Base-by-base conservation (phyloP, 768 basidiomycete species). In the Hericium coralloides region DNA sequence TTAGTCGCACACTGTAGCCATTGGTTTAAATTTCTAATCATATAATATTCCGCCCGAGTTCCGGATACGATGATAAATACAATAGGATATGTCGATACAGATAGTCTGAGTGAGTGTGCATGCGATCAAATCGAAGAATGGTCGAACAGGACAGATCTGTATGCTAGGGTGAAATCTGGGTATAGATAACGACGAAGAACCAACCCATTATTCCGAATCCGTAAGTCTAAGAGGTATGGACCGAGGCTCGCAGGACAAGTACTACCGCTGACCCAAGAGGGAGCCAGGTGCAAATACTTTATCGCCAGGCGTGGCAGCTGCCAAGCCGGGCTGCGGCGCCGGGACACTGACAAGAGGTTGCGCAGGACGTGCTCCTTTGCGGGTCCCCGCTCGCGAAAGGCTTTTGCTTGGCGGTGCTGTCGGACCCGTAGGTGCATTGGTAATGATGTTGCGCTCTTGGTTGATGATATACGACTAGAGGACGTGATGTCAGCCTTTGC, bases 391-490 rank as follows among this genome's bases (percentile, higher is more conserved):
- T 15, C 74, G 74, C 18, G 70, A 59, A 18, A 76, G 69, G 2
- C 66, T 60, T 53, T 72, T 73, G 23, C 70, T 67, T 6, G 31
- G 10, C n/a, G 64, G 56, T 41, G 57, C 38, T n/a, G 52, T 53
- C 14, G 51, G 57, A 17, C 60, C 26, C 14, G 57, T 8, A 7
- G 63, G 17, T 72, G 74, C 18, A 75, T 72, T 53, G 74, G 82
- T 82, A 14, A 87, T 76, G 57, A 89, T 78, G 58, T 86, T 79
- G 41, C 84, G 82, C 65, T 92, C 90, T 70, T 92, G 90, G 64
- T 85, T 77, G 18, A 92, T 76, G 50, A 92, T 83, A 66, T 91
- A 92, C 1, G 91, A 92, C 89, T 92, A 52, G 58, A 18, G 53
- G 8, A 38, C 15, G 51, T 10, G 1, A 49, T 31, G 4, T 38